phyloP scores from a whole-genome alignment of 306 rosid genomes.

The Casuarina cunninghamiana region DNA sequence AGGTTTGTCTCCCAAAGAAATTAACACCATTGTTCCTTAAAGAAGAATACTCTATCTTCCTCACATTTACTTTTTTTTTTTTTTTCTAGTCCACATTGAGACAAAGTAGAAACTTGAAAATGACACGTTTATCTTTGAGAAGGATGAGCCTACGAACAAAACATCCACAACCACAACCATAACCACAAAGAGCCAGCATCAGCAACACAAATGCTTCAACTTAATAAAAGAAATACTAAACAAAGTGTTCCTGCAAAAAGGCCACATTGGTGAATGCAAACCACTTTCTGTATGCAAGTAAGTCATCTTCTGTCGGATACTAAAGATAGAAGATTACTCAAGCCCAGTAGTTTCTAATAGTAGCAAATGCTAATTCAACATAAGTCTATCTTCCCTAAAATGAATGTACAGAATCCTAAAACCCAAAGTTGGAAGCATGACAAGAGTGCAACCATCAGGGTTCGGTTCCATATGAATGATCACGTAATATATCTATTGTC shows the following conservation, averaged over 20 bases:
- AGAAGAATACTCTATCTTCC: too few species aligned
- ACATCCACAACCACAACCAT: background rate
- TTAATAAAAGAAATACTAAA: background rate
- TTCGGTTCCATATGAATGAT: background rate
- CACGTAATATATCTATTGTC: background rate
- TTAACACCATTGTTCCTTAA: too few species aligned
- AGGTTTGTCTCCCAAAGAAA: too few species aligned
- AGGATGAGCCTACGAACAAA: too few species aligned
- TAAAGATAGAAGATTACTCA: background rate
- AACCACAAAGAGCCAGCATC: background rate
- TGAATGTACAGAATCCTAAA: background rate
- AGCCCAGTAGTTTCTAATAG: background rate
- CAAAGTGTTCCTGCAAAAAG: background rate
- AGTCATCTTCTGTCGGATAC: background rate
- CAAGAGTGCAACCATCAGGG: background rate
- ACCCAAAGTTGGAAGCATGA: background rate
- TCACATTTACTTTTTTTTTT: too few species aligned
- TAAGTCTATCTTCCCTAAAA: background rate
- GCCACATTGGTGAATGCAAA: background rate
- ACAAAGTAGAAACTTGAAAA: background rate
- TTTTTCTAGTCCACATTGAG: background rate
- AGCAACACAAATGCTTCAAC: background rate
- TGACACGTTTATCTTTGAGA: background rate
- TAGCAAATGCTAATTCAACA: background rate
- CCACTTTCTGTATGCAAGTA: background rate